Evolutionary conservation across 2,329 filamentous ascomycete species (phyloP).

Genomic region (Colletotrichum sp.): DNA sequence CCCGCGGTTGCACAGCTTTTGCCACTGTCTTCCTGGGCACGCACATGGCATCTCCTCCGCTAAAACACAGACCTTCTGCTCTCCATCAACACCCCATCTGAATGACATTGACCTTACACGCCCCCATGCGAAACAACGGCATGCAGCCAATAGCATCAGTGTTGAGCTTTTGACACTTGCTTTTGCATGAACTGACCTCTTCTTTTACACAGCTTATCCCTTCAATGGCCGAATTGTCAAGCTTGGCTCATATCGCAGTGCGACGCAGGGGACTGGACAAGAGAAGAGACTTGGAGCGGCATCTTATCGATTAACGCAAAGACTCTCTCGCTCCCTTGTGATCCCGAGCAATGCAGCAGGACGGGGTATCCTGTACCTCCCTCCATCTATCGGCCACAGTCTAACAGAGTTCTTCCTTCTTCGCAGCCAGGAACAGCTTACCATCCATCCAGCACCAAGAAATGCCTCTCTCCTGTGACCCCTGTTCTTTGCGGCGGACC

Average conservation of each 20-base stretch:
- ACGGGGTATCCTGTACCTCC: constrained; percentile 10
- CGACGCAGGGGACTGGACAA: neutral
- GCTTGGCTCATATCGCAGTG: constrained; percentile 1
- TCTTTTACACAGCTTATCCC: constrained; percentile 3
- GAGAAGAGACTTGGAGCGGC: neutral
- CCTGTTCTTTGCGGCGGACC: constrained; percentile 12
- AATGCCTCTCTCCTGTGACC: constrained; percentile 10
- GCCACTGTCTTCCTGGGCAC: constrained; percentile 14
- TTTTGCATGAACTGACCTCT: constrained; percentile 14
- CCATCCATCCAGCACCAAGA: neutral
- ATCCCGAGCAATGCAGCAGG: constrained; percentile 11
- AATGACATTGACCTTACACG: constrained; percentile 6
- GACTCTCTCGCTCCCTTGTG: constrained; percentile 2
- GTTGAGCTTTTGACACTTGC: constrained; percentile 8
- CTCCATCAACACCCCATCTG: constrained; percentile 4
- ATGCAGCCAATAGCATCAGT: constrained; percentile 5
- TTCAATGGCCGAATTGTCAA: neutral
- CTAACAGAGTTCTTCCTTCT: constrained; percentile 6
- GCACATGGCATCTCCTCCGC: constrained; percentile 18
- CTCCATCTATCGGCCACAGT: constrained; percentile 13
- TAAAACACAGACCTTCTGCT: constrained; percentile 11
- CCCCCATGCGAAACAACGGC: constrained; percentile 16
- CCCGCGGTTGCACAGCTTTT: constrained; percentile 9
- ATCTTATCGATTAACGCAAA: constrained; percentile 20
- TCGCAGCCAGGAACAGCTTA: constrained; percentile 1